Base-by-base conservation (phyloP, 495 filamentous ascomycete genomes). In the Darksidea phi region DNA sequence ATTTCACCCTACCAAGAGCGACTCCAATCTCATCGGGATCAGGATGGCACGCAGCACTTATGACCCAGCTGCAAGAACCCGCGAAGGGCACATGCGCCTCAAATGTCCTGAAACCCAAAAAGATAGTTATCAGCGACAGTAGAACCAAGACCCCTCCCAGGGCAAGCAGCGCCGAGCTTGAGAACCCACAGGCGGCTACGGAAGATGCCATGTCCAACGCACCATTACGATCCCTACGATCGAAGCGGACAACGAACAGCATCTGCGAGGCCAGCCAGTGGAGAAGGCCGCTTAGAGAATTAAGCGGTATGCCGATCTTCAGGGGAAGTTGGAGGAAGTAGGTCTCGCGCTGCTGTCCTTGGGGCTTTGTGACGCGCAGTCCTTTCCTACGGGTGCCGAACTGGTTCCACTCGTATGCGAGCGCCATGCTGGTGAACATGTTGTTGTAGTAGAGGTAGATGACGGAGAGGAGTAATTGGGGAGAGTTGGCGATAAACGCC, bases 321-420 rank as follows among this genome's bases (percentile, higher is more conserved):
- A 59, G 59, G 1, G 61, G 61, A 1, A 64, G 36, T 17, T 59
- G 54, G 2, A 64, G 47, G 42, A 59, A 58, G 28, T 64, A 64
- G 2, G 61, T 42, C 4, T 5, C 20, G 26, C 61, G 54, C 38
- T 64, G 61, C n/a, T 25, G 4, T 8, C 26, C 45, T 17, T 26
- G 34, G 15, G 51, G 54, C n/a, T 13, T 12, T 6, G 52, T 26
- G 20, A 64, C 61, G n/a, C 61, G 54, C 1, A 64, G 55, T 2
- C 28, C 36, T 52, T 47, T 38, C 1, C 45, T 26, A 3, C 28
- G 2, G 20, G 20, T 13, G 10, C 43, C 47, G 34, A 42, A 50
- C 21, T 48, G 48, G 38, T 32, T 46, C 61, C 61, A 64, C 32
- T 64, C 61, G 15, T 24, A 3, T 6, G 54, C 54, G 20, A 2